A percentile compares a stretch with the other conserved stretches of the same genome.
These are phyloP conservation scores for Glebionis coronaria DNA, from an alignment of 129 eudicot genomes.

Conservation along the genomic window DNA sequence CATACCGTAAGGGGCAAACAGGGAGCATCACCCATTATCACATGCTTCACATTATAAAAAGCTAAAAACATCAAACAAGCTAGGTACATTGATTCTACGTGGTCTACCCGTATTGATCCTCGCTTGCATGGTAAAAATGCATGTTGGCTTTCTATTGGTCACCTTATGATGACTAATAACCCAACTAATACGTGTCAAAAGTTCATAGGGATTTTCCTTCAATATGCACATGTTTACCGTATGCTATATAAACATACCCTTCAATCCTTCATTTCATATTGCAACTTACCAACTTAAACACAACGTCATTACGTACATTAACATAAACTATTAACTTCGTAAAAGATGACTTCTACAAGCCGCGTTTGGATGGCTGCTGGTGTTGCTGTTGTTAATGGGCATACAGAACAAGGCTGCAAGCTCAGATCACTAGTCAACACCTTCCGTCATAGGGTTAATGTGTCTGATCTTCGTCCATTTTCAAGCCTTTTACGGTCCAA, in stretches of 20 bases:
- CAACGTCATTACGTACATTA: not conserved
- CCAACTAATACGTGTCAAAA: no score
- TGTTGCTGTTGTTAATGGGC: not conserved
- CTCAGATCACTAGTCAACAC: not conserved
- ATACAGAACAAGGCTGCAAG: not conserved
- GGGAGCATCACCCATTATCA: no score
- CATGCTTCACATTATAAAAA: no score
- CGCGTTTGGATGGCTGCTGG: slow-evolving; percentile 5
- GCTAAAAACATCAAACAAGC: no score
- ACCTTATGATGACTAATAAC: not conserved
- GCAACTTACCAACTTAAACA: not conserved
- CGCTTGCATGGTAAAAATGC: not conserved
- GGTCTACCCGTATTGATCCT: not conserved
- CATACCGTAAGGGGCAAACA: no score
- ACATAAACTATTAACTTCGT: not conserved
- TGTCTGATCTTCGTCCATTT: not conserved
- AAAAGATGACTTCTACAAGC: not conserved
- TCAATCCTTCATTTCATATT: not conserved
- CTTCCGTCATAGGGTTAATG: not conserved
- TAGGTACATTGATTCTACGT: not conserved
- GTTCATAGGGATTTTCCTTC: no score
- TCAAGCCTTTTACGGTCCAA: not conserved
- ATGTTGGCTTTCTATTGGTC: slow-evolving; percentile 8
- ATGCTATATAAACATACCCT: no score
- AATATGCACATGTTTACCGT: no score